These are phyloP conservation scores for Kodamaea hsintzibuensis DNA, from an alignment of 805 yeast species.

Conservation along the genomic window DNA sequence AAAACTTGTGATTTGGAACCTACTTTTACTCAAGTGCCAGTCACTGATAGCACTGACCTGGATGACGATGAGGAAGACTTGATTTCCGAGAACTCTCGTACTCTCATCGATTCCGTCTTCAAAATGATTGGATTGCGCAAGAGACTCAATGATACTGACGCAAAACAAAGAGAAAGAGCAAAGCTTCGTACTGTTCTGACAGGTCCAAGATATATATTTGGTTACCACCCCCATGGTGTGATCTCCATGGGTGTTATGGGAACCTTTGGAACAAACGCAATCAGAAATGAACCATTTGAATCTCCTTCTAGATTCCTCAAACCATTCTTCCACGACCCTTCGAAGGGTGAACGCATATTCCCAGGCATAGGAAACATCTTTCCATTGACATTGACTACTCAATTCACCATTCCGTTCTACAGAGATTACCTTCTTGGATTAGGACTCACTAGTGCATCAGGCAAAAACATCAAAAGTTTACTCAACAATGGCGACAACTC, in stretches of 20 bases:
- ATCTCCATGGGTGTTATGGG: conserved; percentile 91
- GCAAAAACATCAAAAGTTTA: conserved; percentile 64
- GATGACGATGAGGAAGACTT: conserved; percentile 45
- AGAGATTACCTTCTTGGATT: conserved; percentile 80
- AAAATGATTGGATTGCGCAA: conserved; percentile 38
- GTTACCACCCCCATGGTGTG: conserved; percentile 96
- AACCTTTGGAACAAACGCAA: conserved; percentile 61
- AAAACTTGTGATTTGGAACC: conserved; percentile 73
- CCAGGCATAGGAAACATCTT: conserved; percentile 82
- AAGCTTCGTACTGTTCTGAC: conserved; percentile 35
- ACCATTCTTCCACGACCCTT: conserved; percentile 60
- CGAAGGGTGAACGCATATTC: conserved; percentile 62
- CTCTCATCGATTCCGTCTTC: conserved; percentile 37
- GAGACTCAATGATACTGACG: conserved; percentile 34
- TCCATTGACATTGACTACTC: conserved; percentile 77
- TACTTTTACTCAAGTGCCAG: conserved; percentile 51
- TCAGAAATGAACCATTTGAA: conserved; percentile 44
- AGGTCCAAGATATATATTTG: conserved; percentile 83
- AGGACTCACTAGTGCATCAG: conserved; percentile 85
- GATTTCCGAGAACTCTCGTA: conserved; percentile 37
- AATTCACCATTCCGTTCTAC: conserved; percentile 81
- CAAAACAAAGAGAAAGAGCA: conserved; percentile 11
- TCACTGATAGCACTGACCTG: conserved; percentile 23
- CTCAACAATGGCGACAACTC: conserved; percentile 65
- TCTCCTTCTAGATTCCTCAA: conserved; percentile 35